Percentiles rank a stretch among this genome's conserved stretches.
Evolutionary conservation across 2,329 filamentous ascomycete species (phyloP).

Genomic region (Diplocarpon rosae): DNA sequence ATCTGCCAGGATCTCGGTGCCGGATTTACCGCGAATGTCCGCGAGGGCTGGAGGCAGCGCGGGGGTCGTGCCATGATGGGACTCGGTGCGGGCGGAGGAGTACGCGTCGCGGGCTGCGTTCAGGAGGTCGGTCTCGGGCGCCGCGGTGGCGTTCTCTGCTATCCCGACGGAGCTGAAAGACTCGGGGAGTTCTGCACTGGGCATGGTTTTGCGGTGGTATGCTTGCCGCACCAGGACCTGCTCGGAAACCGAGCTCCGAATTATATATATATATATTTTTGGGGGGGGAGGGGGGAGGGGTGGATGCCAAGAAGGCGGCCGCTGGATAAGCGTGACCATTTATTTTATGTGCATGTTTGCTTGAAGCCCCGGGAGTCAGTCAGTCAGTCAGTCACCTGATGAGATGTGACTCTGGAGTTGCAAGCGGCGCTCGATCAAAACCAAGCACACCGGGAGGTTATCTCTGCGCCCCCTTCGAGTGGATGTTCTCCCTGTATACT

Average conservation of each 20-base stretch:
- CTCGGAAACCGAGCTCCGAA: too few species aligned
- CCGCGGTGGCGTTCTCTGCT: slow-evolving; percentile 7
- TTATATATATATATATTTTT: too few species aligned
- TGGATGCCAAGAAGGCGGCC: not conserved
- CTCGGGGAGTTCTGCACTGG: slow-evolving; percentile 22
- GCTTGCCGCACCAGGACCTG: not conserved
- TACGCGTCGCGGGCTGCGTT: slow-evolving; percentile 21
- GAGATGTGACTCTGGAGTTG: too few species aligned
- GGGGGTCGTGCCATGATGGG: slow-evolving; percentile 19
- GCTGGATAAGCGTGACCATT: not conserved
- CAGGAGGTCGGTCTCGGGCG: slow-evolving; percentile 17
- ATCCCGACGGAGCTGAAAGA: slow-evolving; percentile 12
- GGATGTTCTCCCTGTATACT: too few species aligned
- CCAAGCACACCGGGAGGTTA: too few species aligned
- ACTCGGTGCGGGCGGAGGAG: slow-evolving; percentile 5
- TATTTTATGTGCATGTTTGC: too few species aligned
- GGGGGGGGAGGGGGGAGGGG: too few species aligned
- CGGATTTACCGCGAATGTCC: slow-evolving; percentile 41
- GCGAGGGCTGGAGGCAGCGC: slow-evolving; percentile 47
- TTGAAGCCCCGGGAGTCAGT: too few species aligned
- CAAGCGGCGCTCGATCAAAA: too few species aligned
- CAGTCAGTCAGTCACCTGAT: too few species aligned
- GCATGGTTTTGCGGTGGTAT: slow-evolving; percentile 17
- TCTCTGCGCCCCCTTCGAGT: too few species aligned
- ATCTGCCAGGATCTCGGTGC: slow-evolving; percentile 49